phyloP scores from a whole-genome alignment of 2,329 filamentous ascomycete genomes.

The Pestalotiopsis sp. region DNA sequence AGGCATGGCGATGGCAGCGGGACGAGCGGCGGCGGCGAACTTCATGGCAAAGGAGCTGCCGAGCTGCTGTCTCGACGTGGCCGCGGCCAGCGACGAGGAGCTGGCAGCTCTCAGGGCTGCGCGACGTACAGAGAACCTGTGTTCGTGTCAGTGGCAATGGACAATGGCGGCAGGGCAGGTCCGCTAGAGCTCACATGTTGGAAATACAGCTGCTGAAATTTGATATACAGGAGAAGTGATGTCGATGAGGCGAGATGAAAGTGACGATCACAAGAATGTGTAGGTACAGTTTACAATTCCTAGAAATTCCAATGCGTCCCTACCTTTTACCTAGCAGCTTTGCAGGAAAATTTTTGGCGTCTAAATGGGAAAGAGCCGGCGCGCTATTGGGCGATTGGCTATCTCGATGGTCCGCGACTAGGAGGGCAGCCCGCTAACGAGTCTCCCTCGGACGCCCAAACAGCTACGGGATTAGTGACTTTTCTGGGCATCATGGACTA shows the following conservation, averaged over 20 bases:
- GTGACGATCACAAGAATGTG: background rate
- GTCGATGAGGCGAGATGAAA: background rate
- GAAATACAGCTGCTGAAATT: background rate
- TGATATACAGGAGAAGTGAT: background rate
- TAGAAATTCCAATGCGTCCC: background rate
- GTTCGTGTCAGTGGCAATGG: background rate
- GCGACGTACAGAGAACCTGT: conserved; percentile 34
- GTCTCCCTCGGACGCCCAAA: background rate
- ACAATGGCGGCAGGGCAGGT: background rate
- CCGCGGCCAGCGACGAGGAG: conserved; percentile 24
- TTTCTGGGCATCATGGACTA: background rate
- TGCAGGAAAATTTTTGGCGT: background rate
- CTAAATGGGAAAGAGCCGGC: background rate
- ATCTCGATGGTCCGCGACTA: background rate
- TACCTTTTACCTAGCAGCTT: background rate
- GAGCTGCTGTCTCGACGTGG: conserved; percentile 29
- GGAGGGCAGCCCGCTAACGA: background rate
- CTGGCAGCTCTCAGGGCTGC: conserved; percentile 32
- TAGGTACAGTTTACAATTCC: background rate
- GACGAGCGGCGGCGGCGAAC: conserved; percentile 26
- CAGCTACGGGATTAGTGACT: background rate
- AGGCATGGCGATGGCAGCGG: conserved; percentile 21
- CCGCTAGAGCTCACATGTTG: background rate
- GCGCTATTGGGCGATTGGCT: background rate
- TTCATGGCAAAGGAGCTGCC: conserved; percentile 29